phyloP scores from a whole-genome alignment of 2,329 filamentous ascomycete species.

The Ophiostoma australiae region DNA sequence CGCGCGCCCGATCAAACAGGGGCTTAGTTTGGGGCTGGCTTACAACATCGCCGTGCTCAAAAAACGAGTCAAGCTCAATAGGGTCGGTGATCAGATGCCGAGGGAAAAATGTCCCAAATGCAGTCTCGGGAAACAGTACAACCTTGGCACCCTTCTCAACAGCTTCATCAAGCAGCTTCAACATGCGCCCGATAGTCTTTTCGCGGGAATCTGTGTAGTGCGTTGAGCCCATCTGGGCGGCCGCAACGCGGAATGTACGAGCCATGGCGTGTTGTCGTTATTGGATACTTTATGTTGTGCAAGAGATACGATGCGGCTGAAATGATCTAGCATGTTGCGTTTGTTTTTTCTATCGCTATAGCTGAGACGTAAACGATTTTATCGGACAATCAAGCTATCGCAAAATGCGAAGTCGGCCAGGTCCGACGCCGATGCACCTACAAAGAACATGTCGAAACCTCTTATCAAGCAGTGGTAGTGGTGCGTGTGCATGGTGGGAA shows the following conservation, averaged over 20 bases:
- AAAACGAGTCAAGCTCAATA: conserved; percentile 44
- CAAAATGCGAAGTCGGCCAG: neutral
- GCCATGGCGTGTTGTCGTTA: conserved; percentile 16
- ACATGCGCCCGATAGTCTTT: conserved; percentile 45
- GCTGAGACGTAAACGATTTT: neutral
- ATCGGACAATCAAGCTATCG: neutral
- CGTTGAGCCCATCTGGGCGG: conserved; percentile 50
- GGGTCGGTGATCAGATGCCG: conserved; percentile 45
- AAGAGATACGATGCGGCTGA: neutral
- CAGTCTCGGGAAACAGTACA: conserved; percentile 50
- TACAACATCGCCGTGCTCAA: conserved; percentile 44
- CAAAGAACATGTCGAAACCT: neutral
- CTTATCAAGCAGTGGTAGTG: neutral
- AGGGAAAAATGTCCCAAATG: conserved; percentile 54
- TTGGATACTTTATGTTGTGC: neutral
- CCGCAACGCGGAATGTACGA: conserved; percentile 37
- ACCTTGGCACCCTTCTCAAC: conserved; percentile 42
- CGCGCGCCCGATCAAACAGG: conserved; percentile 46
- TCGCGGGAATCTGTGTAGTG: conserved; percentile 38
- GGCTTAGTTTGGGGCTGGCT: conserved; percentile 43
- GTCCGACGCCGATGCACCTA: neutral
- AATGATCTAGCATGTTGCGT: neutral
- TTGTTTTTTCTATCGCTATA: neutral
- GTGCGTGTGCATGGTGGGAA: neutral
- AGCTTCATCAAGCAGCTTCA: conserved; percentile 45